Percentiles rank a stretch among this genome's conserved stretches.
These are phyloP conservation scores for Venturia effusa DNA, from an alignment of 2,329 filamentous ascomycete species.

Conservation along the genomic window DNA sequence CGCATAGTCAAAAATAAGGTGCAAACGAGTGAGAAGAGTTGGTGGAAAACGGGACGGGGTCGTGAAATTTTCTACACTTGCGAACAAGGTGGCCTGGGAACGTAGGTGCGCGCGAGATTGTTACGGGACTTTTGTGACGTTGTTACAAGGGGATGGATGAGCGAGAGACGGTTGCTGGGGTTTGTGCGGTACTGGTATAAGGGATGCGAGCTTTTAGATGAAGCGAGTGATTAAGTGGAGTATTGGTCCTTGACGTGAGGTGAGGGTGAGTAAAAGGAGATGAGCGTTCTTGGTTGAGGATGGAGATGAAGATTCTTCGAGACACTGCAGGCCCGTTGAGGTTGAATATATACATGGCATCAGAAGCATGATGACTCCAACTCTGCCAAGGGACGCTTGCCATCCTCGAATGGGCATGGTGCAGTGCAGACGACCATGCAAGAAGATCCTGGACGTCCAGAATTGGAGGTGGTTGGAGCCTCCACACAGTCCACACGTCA, in stretches of 20 bases:
- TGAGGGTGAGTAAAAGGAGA: not conserved
- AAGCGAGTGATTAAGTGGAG: constrained; percentile 6
- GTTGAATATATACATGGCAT: too few relatives aligned
- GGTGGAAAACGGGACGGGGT: not conserved
- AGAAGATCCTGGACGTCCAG: not conserved
- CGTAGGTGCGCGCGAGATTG: not conserved
- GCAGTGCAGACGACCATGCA: not conserved
- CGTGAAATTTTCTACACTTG: not conserved
- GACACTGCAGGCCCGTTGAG: too few relatives aligned
- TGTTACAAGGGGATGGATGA: not conserved
- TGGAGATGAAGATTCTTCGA: too few relatives aligned
- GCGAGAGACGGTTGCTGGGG: not conserved
- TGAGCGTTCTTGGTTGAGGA: not conserved
- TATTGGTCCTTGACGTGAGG: not conserved
- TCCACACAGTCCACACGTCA: too few relatives aligned
- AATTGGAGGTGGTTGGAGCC: constrained; percentile 6
- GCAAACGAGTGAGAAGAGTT: not conserved
- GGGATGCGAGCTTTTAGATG: not conserved
- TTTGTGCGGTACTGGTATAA: not conserved
- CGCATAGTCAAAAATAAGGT: not conserved
- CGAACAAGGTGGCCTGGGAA: not conserved
- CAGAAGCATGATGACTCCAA: not conserved
- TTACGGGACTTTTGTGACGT: not conserved
- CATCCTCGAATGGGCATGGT: not conserved
- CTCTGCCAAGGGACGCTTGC: not conserved